A percentile compares a stretch with the other conserved stretches of the same genome.
Evolutionary conservation across 2,329 filamentous ascomycete species (phyloP).

Genomic region (Trichoderma atroviride): DNA sequence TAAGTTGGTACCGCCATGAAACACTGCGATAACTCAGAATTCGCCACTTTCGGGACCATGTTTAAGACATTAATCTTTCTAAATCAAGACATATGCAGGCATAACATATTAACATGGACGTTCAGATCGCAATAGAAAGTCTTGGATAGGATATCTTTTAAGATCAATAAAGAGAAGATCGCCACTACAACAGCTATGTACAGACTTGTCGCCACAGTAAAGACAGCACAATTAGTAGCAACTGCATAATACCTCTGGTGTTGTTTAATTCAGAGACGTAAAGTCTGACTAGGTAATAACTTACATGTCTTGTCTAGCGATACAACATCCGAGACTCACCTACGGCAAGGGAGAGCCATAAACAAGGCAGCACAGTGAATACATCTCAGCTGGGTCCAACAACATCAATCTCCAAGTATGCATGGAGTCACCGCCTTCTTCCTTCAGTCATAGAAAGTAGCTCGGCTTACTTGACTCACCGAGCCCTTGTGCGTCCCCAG

Average conservation of each 20-base stretch:
- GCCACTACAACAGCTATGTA: background rate
- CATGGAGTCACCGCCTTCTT: background rate
- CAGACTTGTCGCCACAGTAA: background rate
- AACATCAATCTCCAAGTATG: background rate
- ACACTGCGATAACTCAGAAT: background rate
- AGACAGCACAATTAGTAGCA: background rate
- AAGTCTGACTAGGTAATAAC: background rate
- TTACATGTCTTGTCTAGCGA: background rate
- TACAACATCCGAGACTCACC: background rate
- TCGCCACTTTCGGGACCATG: background rate
- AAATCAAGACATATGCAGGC: background rate
- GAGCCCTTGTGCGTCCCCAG: background rate
- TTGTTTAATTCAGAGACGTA: background rate
- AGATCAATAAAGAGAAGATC: background rate
- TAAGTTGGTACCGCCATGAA: background rate
- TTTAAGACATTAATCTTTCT: background rate
- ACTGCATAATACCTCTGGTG: background rate
- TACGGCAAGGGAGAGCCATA: background rate
- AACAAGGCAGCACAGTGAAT: background rate
- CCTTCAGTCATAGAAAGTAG: background rate
- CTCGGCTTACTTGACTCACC: background rate
- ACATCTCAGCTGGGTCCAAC: background rate
- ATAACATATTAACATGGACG: background rate
- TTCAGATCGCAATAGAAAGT: background rate
- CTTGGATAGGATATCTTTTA: background rate